Evolutionary conservation across 1,139 yeast genomes (phyloP), one percentile per base, ranked within the genome.

Genomic region (Lodderomyces margitis): DNA sequence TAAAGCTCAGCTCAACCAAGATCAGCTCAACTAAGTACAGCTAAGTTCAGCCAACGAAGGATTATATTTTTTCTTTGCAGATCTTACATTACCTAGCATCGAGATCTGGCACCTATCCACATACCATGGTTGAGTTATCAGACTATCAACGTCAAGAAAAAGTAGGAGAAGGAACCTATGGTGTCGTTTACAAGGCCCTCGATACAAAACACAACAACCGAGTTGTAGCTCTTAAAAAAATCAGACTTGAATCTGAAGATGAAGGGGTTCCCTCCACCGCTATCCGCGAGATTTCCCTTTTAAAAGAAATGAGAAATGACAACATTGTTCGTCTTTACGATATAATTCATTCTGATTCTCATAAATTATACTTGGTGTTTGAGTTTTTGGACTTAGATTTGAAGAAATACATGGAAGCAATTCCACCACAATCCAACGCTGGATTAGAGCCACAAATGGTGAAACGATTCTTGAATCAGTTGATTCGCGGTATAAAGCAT

Each of bases 221-320:
- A 41, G 79, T 91, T 21, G 98, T 92, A 36, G 99, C 99, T 0
- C 70, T 94, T 54, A 92, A 92, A 64, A 92, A 92, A 66, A 92
- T 92, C 62, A 78, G 98, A 46, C 73, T 94, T 43, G 99, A 94
- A 60, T 88, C 95, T 36, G 98, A 94, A 64, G 98, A 91, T 64
- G 98, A 92, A 65, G 99, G 99, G 34, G 98, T 92, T 27, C 98
- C 98, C 5, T 87, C 96, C 15, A 94, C 99, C 0, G 98, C 99
- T 2, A 92, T 92, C 48, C 78, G 99, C 52, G 99, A 92, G 63
- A 92, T 92, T 53, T 91, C 98, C 1, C 75, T 94, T 38, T 73
- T 92, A 54, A 92, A 92, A 64, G 98, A 94, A 64, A 78, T 92
- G 75, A 79, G 87, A 49, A 95, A 92, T 63, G 95, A 87, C 54